phyloP scores from a whole-genome alignment of 352 stramenopile genomes.

The Phytophthora cactorum region DNA sequence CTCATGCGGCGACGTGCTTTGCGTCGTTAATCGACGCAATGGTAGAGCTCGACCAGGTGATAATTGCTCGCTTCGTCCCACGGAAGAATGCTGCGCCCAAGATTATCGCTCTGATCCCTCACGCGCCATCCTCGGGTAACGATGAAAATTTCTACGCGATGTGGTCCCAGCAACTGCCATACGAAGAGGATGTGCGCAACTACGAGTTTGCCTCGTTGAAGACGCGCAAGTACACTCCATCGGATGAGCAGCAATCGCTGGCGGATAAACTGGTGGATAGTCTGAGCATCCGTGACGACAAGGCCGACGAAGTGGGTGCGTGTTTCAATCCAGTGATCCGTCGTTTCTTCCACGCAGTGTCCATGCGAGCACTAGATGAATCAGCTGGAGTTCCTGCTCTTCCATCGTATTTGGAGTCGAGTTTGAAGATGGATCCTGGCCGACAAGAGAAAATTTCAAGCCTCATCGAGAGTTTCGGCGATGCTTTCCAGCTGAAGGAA shows the following conservation, averaged over 20 bases:
- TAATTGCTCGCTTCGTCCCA: slow-evolving; percentile 78
- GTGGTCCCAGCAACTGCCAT: slow-evolving; percentile 79
- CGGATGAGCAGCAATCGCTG: slow-evolving; percentile 57
- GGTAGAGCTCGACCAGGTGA: slow-evolving; percentile 63
- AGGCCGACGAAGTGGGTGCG: slow-evolving; percentile 53
- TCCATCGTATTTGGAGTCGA: slow-evolving; percentile 62
- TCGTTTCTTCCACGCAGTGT: slow-evolving; percentile 76
- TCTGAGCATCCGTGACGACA: slow-evolving; percentile 72
- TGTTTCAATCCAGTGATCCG: slow-evolving; percentile 80
- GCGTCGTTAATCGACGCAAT: slow-evolving; percentile 73
- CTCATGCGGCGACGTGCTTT: slow-evolving; percentile 62
- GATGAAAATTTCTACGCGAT: slow-evolving; percentile 70
- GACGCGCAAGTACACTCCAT: slow-evolving; percentile 56
- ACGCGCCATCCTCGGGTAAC: slow-evolving; percentile 34
- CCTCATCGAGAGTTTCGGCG: slow-evolving; percentile 72
- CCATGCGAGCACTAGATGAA: slow-evolving; percentile 61
- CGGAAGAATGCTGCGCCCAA: slow-evolving; percentile 82
- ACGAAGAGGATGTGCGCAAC: slow-evolving; percentile 77
- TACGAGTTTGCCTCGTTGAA: slow-evolving; percentile 83
- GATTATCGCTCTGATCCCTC: slow-evolving; percentile 76
- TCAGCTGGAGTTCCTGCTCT: slow-evolving; percentile 53
- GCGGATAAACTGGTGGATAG: slow-evolving; percentile 79
- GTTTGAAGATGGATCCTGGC: slow-evolving; percentile 63
- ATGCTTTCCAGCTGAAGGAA: slow-evolving; percentile 80
- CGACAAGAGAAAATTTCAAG: slow-evolving; percentile 54